Evolutionary conservation across 352 stramenopile species (phyloP).

Genomic region (Phytopythium vexans): DNA sequence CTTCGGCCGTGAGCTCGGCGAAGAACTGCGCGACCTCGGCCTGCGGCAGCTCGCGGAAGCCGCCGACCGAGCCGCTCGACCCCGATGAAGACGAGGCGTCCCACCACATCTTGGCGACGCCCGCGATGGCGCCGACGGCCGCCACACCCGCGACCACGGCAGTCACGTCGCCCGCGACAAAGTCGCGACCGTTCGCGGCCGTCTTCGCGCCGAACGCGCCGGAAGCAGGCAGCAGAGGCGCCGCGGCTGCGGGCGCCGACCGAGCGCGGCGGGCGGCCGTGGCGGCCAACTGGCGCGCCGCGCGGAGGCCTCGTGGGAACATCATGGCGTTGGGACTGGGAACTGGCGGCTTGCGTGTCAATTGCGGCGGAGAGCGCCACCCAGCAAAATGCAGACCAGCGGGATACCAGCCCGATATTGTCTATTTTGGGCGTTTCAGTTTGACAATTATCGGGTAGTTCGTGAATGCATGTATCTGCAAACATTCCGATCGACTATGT

Average conservation of each 20-base stretch:
- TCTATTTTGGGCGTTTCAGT: too few species aligned
- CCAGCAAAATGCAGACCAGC: too few species aligned
- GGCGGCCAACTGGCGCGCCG: slow-evolving; percentile 15
- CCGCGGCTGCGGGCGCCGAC: slow-evolving; percentile 3
- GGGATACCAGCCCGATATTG: too few species aligned
- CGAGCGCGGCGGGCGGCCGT: slow-evolving; percentile 9
- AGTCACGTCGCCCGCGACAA: slow-evolving; percentile 52
- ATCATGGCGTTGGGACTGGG: slow-evolving; percentile 14
- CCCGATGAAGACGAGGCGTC: slow-evolving; percentile 47
- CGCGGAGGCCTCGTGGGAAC: slow-evolving; percentile 21
- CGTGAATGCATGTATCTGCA: too few species aligned
- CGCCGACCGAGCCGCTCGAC: slow-evolving; percentile 3
- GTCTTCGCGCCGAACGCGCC: not conserved
- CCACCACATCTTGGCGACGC: slow-evolving; percentile 87
- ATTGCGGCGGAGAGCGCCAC: too few species aligned
- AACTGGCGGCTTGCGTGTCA: too few species aligned
- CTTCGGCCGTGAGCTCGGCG: slow-evolving; percentile 54
- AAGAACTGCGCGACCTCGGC: slow-evolving; percentile 70
- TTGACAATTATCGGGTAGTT: too few species aligned
- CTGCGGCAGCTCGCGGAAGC: slow-evolving; percentile 57
- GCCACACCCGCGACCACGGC: slow-evolving; percentile 67
- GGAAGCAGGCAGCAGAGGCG: slow-evolving; percentile 8
- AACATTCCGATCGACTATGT: too few species aligned
- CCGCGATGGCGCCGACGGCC: slow-evolving; percentile 57
- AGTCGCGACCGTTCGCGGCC: slow-evolving; percentile 11